Evolutionary conservation across 169 alveolate species (phyloP), one percentile per base, ranked within the genome.

Genomic region (Eimeria sp.): DNA sequence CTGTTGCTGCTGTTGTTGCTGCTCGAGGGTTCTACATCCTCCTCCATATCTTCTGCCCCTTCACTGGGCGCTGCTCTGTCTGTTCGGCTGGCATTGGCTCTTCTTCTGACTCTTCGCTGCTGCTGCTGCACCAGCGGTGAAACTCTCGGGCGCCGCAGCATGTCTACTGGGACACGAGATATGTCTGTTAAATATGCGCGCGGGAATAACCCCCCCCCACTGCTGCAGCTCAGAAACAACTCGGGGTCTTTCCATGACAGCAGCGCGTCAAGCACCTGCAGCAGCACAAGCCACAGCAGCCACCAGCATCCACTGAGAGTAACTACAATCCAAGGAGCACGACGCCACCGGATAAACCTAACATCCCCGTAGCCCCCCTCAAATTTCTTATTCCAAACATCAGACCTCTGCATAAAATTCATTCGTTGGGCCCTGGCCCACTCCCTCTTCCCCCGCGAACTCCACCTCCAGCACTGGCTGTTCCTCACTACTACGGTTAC

Each of bases 341-440:
- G 78, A 61, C n/a, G n/a, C 9, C 40, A 34, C 40, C 40, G 2
- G 40, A 34, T 2, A 34, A 34, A 34, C 0, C 40, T 34, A 34
- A 2, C 40, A 34, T 34, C 40, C 40, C 40, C 40, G 40, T 34
- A 34, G 2, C 40, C 40, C 40, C 40, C 40, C 40, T 34, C 40
- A 34, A 34, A 34, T 34, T 34, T 34, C 2, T 34, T 34, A 34
- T 34, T 34, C 40, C 40, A 34, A 34, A 34, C 3, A 34, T 34
- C 40, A 34, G 40, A 95, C 97, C 89, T 88, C 95, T 3, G 97
- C 95, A 54, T 95, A 95, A 58, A 95, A 95, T 88, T 95, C 97
- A 47, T 83, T 75, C 51, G 97, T 95, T 7, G 97, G 97, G 30
- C 97, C 97, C 16, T 83, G 82, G 83, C 97, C 97, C n/a, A 95